Evolutionary conservation across 148 eudicot genomes (phyloP), one percentile per base, ranked within the genome.

Genomic region (Talinum fruticosum): DNA sequence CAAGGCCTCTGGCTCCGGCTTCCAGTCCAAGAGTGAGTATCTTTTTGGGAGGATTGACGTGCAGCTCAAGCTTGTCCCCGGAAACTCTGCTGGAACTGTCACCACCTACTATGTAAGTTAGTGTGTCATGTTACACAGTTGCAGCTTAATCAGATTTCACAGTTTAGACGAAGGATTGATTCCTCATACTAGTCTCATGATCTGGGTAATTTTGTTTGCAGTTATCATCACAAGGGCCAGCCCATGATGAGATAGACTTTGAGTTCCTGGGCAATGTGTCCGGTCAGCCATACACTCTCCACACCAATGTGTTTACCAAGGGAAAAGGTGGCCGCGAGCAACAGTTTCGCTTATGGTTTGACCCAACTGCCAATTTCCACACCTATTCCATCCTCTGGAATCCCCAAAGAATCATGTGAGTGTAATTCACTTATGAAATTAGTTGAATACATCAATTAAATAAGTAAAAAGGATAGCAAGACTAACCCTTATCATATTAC

Each of bases 241-340:
- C 53, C 73, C 84, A 81, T 67, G 84, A 81, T 2, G 80, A 81
- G 77, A 77, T 81, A 47, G 84, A 81, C 59, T 81, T 81, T 33
- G 84, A 77, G 69, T 81, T 81, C 73, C 61, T 81, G 26, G 84
- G 84, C 10, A 81, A 81, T 67, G 77, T 71, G 2, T 35, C 69
- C 26, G 83, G 83, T 21, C 75, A 80, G 19, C 83, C 83, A 29
- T 80, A 80, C 79, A 81, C 84, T 45, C 80, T 81, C 26, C 84
- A 77, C 61, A 81, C 84, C 7, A 81, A 81, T 71, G 77, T 81
- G 35, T 81, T 76, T 21, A 21, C 64, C 59, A 69, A 77, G 34
- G 84, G 84, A 6, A 73, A 72, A 66, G 84, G 84, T 53, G 54
- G 59, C 2, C 68, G 80, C 13, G 84, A 82, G 21, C 77, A 82